phyloP scores from a whole-genome alignment of 345 rosid genomes.

The Syzygium oleosum region DNA sequence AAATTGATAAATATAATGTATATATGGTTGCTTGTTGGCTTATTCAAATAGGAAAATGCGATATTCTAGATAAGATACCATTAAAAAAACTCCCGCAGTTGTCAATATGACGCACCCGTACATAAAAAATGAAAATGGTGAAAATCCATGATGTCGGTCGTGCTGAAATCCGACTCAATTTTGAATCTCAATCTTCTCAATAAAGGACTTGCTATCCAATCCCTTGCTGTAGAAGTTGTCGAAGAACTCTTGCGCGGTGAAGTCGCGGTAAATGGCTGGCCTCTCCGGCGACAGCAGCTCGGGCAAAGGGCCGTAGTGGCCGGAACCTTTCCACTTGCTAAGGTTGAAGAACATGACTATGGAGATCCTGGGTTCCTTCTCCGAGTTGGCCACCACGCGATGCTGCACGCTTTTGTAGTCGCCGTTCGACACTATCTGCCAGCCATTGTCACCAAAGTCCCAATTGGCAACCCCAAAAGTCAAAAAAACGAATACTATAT shows the following conservation, averaged over 20 bases:
- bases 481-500: no score
- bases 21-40: neutral
- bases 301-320: conserved; percentile 18
- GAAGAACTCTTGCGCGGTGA: conserved; percentile 5
- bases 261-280: conserved; percentile 14
- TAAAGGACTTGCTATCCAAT: conserved; percentile 15
- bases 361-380: conserved; percentile 16
- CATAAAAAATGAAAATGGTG: neutral
- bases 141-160: neutral
- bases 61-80: neutral
- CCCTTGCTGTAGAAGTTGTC: conserved; percentile 14
- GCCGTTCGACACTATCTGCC: conserved; percentile 25
- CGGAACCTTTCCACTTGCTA: conserved; percentile 13
- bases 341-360: conserved; percentile 13
- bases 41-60: neutral
- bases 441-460: neutral
- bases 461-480: no score
- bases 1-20: no score
- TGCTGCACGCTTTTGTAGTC: conserved; percentile 27
- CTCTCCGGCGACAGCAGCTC: conserved; percentile 15
- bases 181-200: conserved; percentile 4
- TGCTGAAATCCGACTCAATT: neutral
- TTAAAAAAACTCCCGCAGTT: neutral
- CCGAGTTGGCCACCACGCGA: conserved; percentile 18
- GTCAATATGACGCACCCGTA: neutral